Evolutionary conservation across 768 basidiomycete genomes (phyloP).

Genomic region (Rhodocollybia butyracea): DNA sequence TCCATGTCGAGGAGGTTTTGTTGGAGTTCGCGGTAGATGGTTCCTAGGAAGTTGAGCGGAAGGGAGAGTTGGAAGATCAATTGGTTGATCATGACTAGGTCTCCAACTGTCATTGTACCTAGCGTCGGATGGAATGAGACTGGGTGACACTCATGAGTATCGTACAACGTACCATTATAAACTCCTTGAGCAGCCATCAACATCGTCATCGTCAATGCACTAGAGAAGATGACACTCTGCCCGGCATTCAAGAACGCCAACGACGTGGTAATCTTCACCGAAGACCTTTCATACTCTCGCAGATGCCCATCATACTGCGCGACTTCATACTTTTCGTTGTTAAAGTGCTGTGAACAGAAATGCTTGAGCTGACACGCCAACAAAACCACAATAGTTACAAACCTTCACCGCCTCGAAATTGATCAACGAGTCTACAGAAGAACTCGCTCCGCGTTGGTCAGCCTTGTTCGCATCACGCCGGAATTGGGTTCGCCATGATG

Average conservation of each 20-base stretch:
- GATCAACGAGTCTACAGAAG: conserved; percentile 92
- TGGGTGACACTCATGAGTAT: conserved; percentile 59
- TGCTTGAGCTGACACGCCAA: conserved; percentile 1
- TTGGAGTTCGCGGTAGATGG: no score
- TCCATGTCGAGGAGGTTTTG: conserved; percentile 98
- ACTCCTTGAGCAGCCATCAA: conserved; percentile 95
- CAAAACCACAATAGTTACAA: conserved; percentile 8
- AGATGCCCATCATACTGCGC: conserved; percentile 90
- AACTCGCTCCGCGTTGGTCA: conserved; percentile 93
- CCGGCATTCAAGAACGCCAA: conserved; percentile 93
- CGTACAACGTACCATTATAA: no score
- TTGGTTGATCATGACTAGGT: conserved; percentile 99
- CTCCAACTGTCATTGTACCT: conserved; percentile 98
- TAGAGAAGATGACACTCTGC: conserved; percentile 94
- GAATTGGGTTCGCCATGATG: no score
- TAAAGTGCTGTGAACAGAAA: conserved; percentile 71
- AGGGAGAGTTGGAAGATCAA: conserved; percentile 95
- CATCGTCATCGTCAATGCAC: conserved; percentile 92
- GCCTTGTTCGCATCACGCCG: conserved; percentile 93
- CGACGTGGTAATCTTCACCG: conserved; percentile 92
- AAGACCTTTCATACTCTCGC: conserved; percentile 83
- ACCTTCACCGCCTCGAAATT: conserved; percentile 99
- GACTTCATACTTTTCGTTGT: conserved; percentile 92
- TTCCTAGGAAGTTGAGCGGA: conserved; percentile 95
- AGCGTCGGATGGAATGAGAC: conserved; percentile 6